These are phyloP conservation scores for Henckelia pumila DNA, from an alignment of 257 asterid genomes.

Conservation along the genomic window DNA sequence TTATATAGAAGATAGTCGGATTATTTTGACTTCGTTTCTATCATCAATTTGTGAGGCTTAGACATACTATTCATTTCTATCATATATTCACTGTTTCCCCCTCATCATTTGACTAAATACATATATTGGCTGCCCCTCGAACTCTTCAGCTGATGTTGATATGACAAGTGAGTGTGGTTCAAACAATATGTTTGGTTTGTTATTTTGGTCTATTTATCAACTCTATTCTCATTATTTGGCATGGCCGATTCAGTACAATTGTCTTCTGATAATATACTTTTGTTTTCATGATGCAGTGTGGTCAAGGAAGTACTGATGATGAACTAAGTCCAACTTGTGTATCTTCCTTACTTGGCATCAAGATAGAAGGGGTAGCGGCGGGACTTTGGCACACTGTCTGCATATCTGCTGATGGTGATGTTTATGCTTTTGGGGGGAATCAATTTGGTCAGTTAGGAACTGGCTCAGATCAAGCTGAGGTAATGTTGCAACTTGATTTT, in stretches of 20 bases:
- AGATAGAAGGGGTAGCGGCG: slow-evolving; percentile 83
- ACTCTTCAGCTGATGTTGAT: not conserved
- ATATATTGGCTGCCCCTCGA: not conserved
- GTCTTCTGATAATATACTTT: not conserved
- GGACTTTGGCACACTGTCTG: slow-evolving; percentile 98
- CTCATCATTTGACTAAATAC: slow-evolving; percentile 10
- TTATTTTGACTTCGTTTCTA: not conserved
- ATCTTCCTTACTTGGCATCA: slow-evolving; percentile 89
- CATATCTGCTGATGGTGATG: slow-evolving; percentile 92
- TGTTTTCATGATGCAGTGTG: slow-evolving; percentile 58
- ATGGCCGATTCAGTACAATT: slow-evolving; percentile 3
- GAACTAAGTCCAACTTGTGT: slow-evolving; percentile 88
- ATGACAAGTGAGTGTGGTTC: not conserved
- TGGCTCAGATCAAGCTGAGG: slow-evolving; percentile 93
- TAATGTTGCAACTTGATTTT: slow-evolving; percentile 28
- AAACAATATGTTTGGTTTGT: not conserved
- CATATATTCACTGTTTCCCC: not conserved
- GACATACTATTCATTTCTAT: too few relatives aligned
- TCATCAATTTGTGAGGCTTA: too few relatives aligned
- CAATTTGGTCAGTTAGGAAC: slow-evolving; percentile 99
- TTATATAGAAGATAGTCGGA: not conserved
- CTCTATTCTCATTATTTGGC: not conserved
- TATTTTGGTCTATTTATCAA: not conserved
- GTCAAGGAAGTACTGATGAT: slow-evolving; percentile 98
- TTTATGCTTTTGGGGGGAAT: slow-evolving; percentile 93